These are phyloP conservation scores for Solanum medicagineum DNA, from an alignment of 257 asterid species.

Conservation along the genomic window DNA sequence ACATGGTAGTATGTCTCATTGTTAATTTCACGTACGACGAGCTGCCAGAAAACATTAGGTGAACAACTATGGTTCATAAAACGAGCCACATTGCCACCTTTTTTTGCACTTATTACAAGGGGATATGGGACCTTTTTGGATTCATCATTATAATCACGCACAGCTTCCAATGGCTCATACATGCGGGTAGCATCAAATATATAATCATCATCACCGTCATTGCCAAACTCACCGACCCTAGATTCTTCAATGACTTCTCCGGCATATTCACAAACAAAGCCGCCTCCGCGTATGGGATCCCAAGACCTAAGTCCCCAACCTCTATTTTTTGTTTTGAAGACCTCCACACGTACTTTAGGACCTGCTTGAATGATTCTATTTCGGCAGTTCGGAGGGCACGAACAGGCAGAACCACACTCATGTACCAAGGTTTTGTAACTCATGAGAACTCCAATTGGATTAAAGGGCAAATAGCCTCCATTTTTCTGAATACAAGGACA, in stretches of 20 bases:
- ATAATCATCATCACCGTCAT: slow-evolving; percentile 35
- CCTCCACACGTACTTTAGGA: slow-evolving; percentile 54
- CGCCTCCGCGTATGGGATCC: slow-evolving; percentile 86
- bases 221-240: slow-evolving; percentile 24
- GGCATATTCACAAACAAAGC: slow-evolving; percentile 82
- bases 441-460: slow-evolving; percentile 53
- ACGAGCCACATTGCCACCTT: slow-evolving; percentile 76
- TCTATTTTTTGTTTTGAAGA: slow-evolving; percentile 67
- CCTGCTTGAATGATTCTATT: slow-evolving; percentile 71
- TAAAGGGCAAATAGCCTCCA: slow-evolving; percentile 53
- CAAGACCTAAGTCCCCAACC: slow-evolving; percentile 99
- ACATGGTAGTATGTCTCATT: slow-evolving; percentile 53
- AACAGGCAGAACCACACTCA: slow-evolving; percentile 69
- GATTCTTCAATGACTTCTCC: slow-evolving; percentile 55
- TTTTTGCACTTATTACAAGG: slow-evolving; percentile 54
- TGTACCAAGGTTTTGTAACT: slow-evolving; percentile 38
- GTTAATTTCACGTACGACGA: slow-evolving; percentile 60
- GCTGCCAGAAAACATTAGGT: slow-evolving; percentile 79
- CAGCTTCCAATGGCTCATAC: slow-evolving; percentile 43
- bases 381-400: slow-evolving; percentile 70
- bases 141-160: slow-evolving; percentile 24
- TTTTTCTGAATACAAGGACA: slow-evolving; percentile 63
- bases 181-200: slow-evolving; percentile 71
- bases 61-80: slow-evolving; percentile 95
- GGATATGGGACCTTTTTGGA: slow-evolving; percentile 46